Evolutionary conservation across 2,329 filamentous ascomycete species (phyloP), one percentile per base, ranked within the genome.

Genomic region (Coniochaeta prunicola): DNA sequence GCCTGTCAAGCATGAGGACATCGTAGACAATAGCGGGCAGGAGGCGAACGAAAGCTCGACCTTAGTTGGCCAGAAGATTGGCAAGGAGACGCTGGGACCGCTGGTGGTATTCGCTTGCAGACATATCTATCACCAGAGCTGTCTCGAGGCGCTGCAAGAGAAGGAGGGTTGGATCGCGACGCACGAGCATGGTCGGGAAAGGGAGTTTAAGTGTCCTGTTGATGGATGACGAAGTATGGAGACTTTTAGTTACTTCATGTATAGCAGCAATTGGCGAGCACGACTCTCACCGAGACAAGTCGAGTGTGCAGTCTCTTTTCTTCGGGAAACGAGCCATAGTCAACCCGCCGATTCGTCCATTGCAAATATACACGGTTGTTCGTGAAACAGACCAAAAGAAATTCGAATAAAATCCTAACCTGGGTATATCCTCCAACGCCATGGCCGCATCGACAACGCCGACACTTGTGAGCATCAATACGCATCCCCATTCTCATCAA

Each of bases 41-140:
- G 71, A 65, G 53, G 68, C 67, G 59, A 68, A 10, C 17, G 17
- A 38, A n/a, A 17, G 36, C 36, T 38, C 36, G 36, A 38, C 15
- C n/a, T 73, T 76, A 55, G 64, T 73, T 28, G 69, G 31, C 60
- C 59, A 62, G 59, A 59, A 15, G 61, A 62, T 58, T 48, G 71
- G 68, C 61, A 71, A 81, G 61, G 81, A 80, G 54, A 74, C 80
- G n/a, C 77, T 88, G 19, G 88, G 85, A 9, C 80, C 85, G 48
- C 70, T 90, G 57, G 84, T 90, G 10, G 81, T 90, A 55, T 74
- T 90, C 65, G 87, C 86, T 24, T 90, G 87, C 69, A 79, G 87
- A 58, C 87, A 90, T 70, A 83, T 89, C 19, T 89, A 88, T 66
- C 87, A 90, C 73, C 80, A 85, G 68, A 77, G 75, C 28, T 92